Conservation (phyloP, 306 rosid species). For the Pyrus betulifolia region DNA sequence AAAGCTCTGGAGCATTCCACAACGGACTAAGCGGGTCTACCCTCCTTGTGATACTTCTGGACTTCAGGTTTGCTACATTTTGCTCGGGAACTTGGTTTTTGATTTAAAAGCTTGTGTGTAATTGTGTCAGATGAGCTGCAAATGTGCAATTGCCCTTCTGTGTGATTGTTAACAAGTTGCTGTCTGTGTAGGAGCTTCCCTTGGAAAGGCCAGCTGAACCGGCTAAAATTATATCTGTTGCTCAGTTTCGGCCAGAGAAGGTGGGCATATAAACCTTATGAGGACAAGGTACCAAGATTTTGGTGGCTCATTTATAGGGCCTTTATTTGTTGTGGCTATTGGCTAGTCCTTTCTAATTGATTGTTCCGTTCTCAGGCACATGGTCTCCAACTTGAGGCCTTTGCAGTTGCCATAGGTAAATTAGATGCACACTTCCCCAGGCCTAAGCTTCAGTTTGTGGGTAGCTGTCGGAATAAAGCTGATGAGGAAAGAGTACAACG, state of each 20-base stretch:
- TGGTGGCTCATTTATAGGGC: slow-evolving; percentile 34
- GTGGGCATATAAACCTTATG: slow-evolving; percentile 58
- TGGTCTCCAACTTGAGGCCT: slow-evolving; percentile 87
- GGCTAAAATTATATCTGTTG: slow-evolving; percentile 71
- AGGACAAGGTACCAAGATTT: slow-evolving; percentile 34
- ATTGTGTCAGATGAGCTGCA: not conserved
- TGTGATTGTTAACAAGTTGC: slow-evolving; percentile 20
- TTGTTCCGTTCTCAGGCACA: slow-evolving; percentile 55
- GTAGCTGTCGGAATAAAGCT: slow-evolving; percentile 80
- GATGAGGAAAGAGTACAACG: slow-evolving; percentile 80
- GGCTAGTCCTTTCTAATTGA: slow-evolving; percentile 22
- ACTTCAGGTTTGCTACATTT: slow-evolving; percentile 55
- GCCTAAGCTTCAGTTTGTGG: slow-evolving; percentile 85
- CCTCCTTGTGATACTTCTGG: slow-evolving; percentile 96
- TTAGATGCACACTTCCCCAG: slow-evolving; percentile 45
- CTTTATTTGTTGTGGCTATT: slow-evolving; percentile 4
- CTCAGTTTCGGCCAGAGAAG: slow-evolving; percentile 99
- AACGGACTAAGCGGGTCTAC: slow-evolving; percentile 69
- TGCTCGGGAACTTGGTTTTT: not conserved
- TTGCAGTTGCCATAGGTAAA: slow-evolving; percentile 60
- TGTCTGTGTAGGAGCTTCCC: slow-evolving; percentile 64
- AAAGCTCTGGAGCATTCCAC: slow-evolving; percentile 69
- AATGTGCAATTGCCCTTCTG: not conserved
- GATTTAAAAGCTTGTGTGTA: not conserved
- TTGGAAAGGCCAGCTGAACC: slow-evolving; percentile 55